Evolutionary conservation across 2,329 filamentous ascomycete species (phyloP), one percentile per base, ranked within the genome.

Genomic region (Apiospora aurea): DNA sequence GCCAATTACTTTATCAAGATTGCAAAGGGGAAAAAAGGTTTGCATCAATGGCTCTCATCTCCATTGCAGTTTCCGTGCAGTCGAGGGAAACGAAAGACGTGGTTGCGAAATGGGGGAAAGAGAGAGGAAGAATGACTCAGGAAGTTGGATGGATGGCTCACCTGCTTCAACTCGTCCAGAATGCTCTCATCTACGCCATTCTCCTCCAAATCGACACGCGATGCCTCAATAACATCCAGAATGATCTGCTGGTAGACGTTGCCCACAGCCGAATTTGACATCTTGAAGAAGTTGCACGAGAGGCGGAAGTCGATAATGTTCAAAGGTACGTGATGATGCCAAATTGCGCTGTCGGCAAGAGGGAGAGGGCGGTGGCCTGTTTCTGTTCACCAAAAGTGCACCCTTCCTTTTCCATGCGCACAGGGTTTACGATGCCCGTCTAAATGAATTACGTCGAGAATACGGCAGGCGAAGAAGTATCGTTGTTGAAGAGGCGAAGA

Each of bases 201-300:
- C 85, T 99, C 96, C 83, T 99, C 96, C 81, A 99, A 98, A 84
- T 98, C 96, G 80, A 96, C 93, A 80, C 94, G 90, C 79, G 96
- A 98, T 76, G 93, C 93, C 78, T 96, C 92, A 83, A 98, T 94
- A 81, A 99, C 95, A 85, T 96, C 94, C 74, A 92, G 87, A 80
- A 93, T 93, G 82, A 93, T 91, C 79, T 88, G 85, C 83, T 91
- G 87, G 83, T 98, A 99, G 79, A 98, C 92, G 76, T 86, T 85
- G 79, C 96, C 96, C 86, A 91, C 89, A 21, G 84, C 83, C 67
- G 82, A 78, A 81, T 91, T 90, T 72, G 89, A 90, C 89, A 91
- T 90, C 72, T 75, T 85, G 81, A 71, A 51, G 24, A 29, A 29
- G 24, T 2, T 8, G 26, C 10, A 24, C 21, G 34, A 24, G 57